A percentile compares a stretch with the other conserved stretches of the same genome.
Evolutionary conservation across 2,329 filamentous ascomycete species (phyloP).

Genomic region (Blastomyces parvus): DNA sequence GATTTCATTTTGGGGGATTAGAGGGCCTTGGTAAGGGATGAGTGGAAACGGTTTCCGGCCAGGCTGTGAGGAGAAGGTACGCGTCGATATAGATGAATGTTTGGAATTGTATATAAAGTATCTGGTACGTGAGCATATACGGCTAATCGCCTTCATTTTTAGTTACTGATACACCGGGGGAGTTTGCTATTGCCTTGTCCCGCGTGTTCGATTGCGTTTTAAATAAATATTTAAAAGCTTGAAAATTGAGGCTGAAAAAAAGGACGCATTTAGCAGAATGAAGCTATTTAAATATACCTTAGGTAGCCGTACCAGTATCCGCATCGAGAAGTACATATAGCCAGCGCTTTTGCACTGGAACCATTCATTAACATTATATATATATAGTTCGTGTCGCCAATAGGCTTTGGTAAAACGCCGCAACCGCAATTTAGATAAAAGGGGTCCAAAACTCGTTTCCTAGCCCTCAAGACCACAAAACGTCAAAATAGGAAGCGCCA

Average conservation of each 20-base stretch:
- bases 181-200: neutral
- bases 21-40: neutral
- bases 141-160: neutral
- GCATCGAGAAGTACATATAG: neutral
- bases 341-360: neutral
- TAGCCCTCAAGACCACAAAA: neutral
- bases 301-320: neutral
- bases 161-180: neutral
- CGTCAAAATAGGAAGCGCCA: neutral
- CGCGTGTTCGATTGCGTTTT: neutral
- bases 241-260: neutral
- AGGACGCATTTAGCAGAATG: too few relatives aligned
- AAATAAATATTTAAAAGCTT: neutral
- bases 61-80: neutral
- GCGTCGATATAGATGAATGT: neutral
- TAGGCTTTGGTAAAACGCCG: neutral
- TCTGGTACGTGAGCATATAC: neutral
- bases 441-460: neutral
- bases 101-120: neutral
- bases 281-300: too few relatives aligned
- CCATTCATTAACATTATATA: neutral
- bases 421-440: neutral
- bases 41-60: neutral
- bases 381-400: neutral
- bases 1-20: constrained; percentile 10